Evolutionary conservation across 768 basidiomycete genomes (phyloP), one percentile per base, ranked within the genome.

Genomic region (Austroboletus eburneus): DNA sequence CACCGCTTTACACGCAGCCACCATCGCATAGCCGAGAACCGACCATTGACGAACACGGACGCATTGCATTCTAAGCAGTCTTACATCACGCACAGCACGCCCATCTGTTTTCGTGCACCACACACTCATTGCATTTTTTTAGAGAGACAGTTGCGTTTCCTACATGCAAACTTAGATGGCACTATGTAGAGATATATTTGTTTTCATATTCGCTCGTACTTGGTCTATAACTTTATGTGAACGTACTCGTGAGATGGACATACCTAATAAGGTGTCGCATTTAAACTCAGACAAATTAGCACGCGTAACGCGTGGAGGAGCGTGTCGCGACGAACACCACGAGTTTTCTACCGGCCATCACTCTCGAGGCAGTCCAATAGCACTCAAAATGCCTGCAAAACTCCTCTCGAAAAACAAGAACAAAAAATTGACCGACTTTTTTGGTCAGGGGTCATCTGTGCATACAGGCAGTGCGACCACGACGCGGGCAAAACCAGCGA

Each of bases 381-480:
- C 30, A 7, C 7, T 35, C 18, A 46, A 42, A 40, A 60, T 70
- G 63, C 48, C 50, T 33, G 9, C 49, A 33, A 48, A 52, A 61
- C 42, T 49, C 7, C 23, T 48, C 0, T 17, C 20, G 40, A 52
- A 50, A 48, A 39, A 51, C 41, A 50, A 49, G 21, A 58, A 58
- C 50, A 58, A 48, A 32, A 69, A 50, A 22, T 43, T 81, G 21
- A 76, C 75, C 7, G 70, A 76, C 32, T 81, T 75, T 54, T 80
- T 80, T 46, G 23, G 61, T 30, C 70, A 67, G 34, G 69, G 7
- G 12, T 12, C 52, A 54, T n/a, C n/a, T n/a, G n/a, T n/a, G n/a
- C n/a, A n/a, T n/a, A n/a, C n/a, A n/a, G n/a, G n/a, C n/a, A n/a
- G n/a, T n/a, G n/a, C n/a, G n/a, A n/a, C 55, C n/a, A 27, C 45